These are phyloP conservation scores for Penicillium sp. DNA, from an alignment of 2,329 filamentous ascomycete species.

Conservation along the genomic window DNA sequence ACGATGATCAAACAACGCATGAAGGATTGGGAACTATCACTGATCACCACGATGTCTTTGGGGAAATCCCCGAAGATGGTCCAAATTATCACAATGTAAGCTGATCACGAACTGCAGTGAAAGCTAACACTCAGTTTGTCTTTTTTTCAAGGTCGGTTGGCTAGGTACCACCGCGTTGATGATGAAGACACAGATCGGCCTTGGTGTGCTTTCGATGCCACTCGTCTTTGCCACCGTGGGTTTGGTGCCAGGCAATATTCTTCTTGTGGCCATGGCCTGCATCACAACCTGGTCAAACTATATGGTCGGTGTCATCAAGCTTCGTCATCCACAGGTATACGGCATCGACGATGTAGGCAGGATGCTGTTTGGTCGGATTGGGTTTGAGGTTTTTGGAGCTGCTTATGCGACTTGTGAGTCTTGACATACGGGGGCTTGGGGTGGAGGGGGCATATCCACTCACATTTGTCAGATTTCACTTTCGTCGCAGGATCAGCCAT, in stretches of 20 bases:
- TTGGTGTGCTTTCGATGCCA: slow-evolving; percentile 53
- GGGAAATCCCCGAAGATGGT: slow-evolving; percentile 34
- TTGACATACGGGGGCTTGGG: neutral
- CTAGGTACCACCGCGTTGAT: slow-evolving; percentile 47
- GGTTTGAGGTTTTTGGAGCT: slow-evolving; percentile 50
- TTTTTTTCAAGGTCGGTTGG: slow-evolving; percentile 42
- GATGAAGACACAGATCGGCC: slow-evolving; percentile 50
- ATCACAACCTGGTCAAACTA: slow-evolving; percentile 55
- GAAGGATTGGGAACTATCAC: neutral
- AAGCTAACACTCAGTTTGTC: neutral
- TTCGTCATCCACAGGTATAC: slow-evolving; percentile 57
- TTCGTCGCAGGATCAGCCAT: slow-evolving; percentile 47
- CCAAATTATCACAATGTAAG: slow-evolving; percentile 34
- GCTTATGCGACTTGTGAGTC: neutral
- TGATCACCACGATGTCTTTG: slow-evolving; percentile 37
- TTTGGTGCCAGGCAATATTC: slow-evolving; percentile 52
- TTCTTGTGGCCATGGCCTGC: slow-evolving; percentile 40
- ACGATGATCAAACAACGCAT: neutral
- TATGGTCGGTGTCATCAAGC: slow-evolving; percentile 53
- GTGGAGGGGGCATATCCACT: neutral
- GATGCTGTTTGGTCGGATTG: slow-evolving; percentile 55
- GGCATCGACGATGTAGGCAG: slow-evolving; percentile 59
- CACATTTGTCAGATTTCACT: slow-evolving; percentile 25
- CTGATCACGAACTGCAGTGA: neutral
- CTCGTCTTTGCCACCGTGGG: slow-evolving; percentile 49